Conservation (phyloP, 176 grass and related monocot genomes). For the Rhynchospora tenuis region DNA sequence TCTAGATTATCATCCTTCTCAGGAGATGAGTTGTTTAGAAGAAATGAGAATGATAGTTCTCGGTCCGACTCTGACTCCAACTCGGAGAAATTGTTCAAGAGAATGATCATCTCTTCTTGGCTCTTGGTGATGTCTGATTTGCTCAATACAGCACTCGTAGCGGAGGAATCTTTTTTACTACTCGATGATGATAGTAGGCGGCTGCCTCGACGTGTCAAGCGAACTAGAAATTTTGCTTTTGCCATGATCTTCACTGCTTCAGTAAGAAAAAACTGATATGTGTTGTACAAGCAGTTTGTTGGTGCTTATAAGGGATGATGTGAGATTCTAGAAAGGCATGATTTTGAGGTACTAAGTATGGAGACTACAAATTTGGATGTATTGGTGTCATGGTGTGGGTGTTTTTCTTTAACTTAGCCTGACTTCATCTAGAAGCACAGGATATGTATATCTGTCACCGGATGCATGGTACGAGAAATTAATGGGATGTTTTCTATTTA, state of each 20-base stretch:
- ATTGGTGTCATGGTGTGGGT: not conserved
- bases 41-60: conserved; percentile 32
- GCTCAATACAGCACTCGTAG: not conserved
- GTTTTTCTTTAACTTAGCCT: not conserved
- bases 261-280: not conserved
- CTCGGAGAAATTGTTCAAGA: conserved; percentile 19
- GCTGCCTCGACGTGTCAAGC: not conserved
- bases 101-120: conserved; percentile 13
- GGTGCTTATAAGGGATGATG: not conserved
- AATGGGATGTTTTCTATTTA: not conserved
- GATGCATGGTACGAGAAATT: not conserved
- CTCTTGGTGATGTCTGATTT: not conserved
- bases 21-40: conserved; percentile 7
- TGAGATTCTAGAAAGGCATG: not conserved
- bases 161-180: not conserved
- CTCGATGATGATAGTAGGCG: conserved; percentile 9
- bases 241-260: not conserved
- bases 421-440: conserved; percentile 15
- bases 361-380: not conserved
- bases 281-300: not conserved
- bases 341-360: not conserved
- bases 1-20: not conserved
- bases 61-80: conserved; percentile 11
- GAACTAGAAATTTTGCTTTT: not conserved
- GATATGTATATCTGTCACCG: not conserved